Evolutionary conservation across 1,284 basidiomycete genomes (phyloP).

Genomic region (Sanghuangporus weigelae): DNA sequence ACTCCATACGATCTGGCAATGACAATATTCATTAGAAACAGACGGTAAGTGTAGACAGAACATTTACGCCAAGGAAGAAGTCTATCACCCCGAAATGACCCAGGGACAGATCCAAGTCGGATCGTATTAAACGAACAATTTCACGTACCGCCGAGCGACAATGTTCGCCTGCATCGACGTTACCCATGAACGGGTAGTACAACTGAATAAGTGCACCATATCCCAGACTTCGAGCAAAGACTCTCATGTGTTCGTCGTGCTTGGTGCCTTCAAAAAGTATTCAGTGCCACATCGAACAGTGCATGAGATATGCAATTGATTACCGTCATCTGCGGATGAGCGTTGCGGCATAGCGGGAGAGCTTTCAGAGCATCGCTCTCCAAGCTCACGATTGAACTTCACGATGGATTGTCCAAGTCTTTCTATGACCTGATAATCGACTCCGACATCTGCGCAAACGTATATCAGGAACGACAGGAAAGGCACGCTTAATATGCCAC

Average conservation of each 20-base stretch:
- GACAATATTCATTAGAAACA: background rate
- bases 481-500: background rate
- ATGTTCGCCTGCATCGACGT: background rate
- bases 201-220: constrained; percentile 9
- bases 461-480: background rate
- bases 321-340: background rate
- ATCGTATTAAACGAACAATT: background rate
- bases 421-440: background rate
- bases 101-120: background rate
- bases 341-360: background rate
- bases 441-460: background rate
- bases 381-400: background rate
- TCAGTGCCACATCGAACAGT: background rate
- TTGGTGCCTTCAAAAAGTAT: background rate
- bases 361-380: background rate
- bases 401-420: background rate
- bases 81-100: background rate
- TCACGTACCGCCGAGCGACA: constrained; percentile 6
- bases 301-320: background rate
- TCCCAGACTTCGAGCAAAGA: constrained; percentile 5
- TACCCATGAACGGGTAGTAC: background rate
- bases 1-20: constrained; percentile 3
- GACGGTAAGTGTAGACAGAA: background rate
- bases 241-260: background rate
- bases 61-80: constrained; percentile 10